Base-by-base conservation (phyloP, 2,329 filamentous ascomycete species). In the Monosporascus sp. region DNA sequence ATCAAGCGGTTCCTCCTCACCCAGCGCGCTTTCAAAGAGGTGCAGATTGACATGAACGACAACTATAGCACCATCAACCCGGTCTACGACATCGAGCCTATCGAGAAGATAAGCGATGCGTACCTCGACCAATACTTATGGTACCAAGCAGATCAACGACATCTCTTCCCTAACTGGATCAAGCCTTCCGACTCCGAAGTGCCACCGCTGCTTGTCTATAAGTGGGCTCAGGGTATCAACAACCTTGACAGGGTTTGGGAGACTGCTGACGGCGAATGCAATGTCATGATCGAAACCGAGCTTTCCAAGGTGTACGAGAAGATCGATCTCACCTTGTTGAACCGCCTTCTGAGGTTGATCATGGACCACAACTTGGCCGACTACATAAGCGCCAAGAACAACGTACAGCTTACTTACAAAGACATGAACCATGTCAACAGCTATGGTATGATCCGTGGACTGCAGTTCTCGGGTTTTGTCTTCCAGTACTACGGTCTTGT, bases 391-490 rank as follows among this genome's bases (percentile, higher is more conserved):
- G 91, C 93, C 38, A 99, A 99, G 82, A 99, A 99, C 78, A 99
- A 99, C 67, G 94, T 99, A 14, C 93, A 97, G 69, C 82, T 99
- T 58, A 97, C 95, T 57, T 99, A 99, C 79, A 99, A 99, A 76
- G 94, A 99, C 64, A 99, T 99, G 94, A 97, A 97, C 67, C 94
- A 99, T 66, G 94, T 95, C 68, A 99, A 99, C 74, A 95, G 90
- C 68, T 99, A 97, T 68, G 94, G 94, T 62, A 89, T 99, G 88
- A 97, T 99, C 64, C 90, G 94, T 65, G 94, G 95, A 62, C 80
- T 99, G 17, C 95, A 99, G 61, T 99, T 99, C 74, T 97, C 94
- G 2, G 94, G 90, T 0, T 99, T 99, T 58, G 94, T 99, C 22
- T 99, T 99, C 81, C 94, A 99, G 68, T 99, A 92, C 78, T 99